Evolutionary conservation across 202 grass and related monocot species (phyloP).

Genomic region (Bolboschoenoplectus hybrid): DNA sequence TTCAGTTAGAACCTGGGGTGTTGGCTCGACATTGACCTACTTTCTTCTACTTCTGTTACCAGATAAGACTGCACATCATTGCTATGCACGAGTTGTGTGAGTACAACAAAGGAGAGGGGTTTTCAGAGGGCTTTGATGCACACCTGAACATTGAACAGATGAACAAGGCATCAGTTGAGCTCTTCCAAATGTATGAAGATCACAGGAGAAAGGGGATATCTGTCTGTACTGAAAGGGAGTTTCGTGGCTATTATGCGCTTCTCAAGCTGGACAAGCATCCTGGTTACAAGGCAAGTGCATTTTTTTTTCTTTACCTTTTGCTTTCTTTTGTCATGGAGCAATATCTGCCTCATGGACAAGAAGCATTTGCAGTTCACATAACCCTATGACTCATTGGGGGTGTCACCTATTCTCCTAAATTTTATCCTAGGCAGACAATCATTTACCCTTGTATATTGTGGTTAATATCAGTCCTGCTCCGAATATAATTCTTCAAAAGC

Average conservation of each 20-base stretch:
- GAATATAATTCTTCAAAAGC: neutral
- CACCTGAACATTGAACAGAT: conserved; percentile 99
- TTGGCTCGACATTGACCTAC: conserved; percentile 31
- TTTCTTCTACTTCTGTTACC: conserved; percentile 44
- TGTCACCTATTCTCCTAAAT: neutral
- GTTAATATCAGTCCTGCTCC: neutral
- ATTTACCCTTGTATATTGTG: conserved; percentile 7
- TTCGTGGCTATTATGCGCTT: conserved; percentile 95
- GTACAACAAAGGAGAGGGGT: conserved; percentile 90
- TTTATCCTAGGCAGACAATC: neutral
- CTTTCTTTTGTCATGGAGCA: neutral
- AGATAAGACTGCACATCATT: conserved; percentile 95
- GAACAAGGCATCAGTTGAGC: conserved; percentile 94
- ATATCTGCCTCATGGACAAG: neutral
- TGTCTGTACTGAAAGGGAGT: conserved; percentile 79
- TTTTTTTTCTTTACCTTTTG: conserved; percentile 6
- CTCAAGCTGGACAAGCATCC: conserved; percentile 98
- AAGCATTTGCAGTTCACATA: neutral
- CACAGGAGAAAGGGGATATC: conserved; percentile 77
- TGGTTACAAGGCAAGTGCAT: conserved; percentile 75
- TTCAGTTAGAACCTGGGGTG: neutral
- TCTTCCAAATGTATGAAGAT: conserved; percentile 99
- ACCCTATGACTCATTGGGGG: neutral
- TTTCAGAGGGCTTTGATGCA: conserved; percentile 96
- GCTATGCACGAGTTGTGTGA: conserved; percentile 94